Conservation (phyloP, 495 filamentous ascomycete genomes). For the Halenospora varia region DNA sequence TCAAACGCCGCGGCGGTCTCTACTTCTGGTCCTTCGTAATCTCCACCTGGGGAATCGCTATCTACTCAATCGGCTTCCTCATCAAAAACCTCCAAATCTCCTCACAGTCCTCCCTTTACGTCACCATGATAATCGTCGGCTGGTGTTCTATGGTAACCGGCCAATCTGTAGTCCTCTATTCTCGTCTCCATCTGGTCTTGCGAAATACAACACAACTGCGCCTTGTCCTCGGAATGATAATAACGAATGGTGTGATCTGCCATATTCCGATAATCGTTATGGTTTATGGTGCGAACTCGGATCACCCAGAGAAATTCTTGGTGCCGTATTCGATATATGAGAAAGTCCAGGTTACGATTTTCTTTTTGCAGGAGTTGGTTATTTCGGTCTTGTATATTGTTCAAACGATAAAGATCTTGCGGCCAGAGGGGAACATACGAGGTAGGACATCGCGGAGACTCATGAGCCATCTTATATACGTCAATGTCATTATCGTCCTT, state of each 20-base stretch:
- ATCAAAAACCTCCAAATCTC: constrained; percentile 53
- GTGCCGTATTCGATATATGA: constrained; percentile 50
- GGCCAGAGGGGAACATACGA: constrained; percentile 22
- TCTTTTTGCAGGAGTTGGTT: constrained; percentile 52
- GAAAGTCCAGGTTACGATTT: constrained; percentile 51
- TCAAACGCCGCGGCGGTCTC: constrained; percentile 29
- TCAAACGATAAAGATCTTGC: constrained; percentile 46
- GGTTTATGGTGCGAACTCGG: constrained; percentile 53
- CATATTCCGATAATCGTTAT: constrained; percentile 56
- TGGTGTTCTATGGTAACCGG: constrained; percentile 65
- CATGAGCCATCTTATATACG: constrained; percentile 47
- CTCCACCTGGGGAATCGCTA: constrained; percentile 46
- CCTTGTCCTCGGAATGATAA: constrained; percentile 53
- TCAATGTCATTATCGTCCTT: constrained; percentile 42
- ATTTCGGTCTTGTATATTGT: constrained; percentile 55
- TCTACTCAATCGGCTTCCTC: constrained; percentile 57
- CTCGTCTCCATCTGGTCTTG: constrained; percentile 58
- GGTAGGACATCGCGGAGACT: constrained; percentile 3
- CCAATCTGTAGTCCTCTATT: constrained; percentile 65
- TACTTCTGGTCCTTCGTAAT: constrained; percentile 43
- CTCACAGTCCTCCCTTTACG: constrained; percentile 12
- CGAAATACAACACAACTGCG: constrained; percentile 45
- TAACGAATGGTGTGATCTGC: constrained; percentile 47
- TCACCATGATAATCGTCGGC: constrained; percentile 39
- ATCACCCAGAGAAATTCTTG: constrained; percentile 21